Evolutionary conservation across 2,329 filamentous ascomycete genomes (phyloP), one percentile per base, ranked within the genome.

Genomic region (Nemania abortiva): DNA sequence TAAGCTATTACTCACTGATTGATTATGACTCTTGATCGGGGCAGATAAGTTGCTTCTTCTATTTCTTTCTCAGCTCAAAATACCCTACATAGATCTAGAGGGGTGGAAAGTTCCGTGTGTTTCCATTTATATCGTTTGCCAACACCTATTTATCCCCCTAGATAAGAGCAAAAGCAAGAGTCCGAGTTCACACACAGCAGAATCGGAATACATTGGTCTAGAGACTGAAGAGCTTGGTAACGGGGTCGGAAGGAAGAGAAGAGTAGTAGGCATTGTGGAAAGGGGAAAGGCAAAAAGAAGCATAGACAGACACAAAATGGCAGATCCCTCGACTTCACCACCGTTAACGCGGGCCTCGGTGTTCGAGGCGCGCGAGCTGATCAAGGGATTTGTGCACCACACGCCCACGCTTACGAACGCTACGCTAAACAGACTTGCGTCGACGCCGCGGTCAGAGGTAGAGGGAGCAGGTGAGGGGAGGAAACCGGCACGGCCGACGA

Each of bases 401-500:
- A 98, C 95, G 7, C 94, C 95, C 2, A 89, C 97, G 31, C 84
- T 95, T 9, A 97, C 94, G 65, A 94, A 90, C 81, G 85, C 85
- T 22, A 95, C 93, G 0, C 86, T 98, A 68, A 89, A 91, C 74
- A 79, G 77, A 13, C 84, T 98, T 70, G 94, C 94, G 18, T 97
- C 92, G 2, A 90, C 88, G 24, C 88, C 92, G 7, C 34, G 92
- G 22, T 49, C 15, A 1, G 31, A 34, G 9, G 31, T 34, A 11
- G 57, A 6, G 9, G 56, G 6, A n/a, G 39, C 1, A 2, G 47
- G 29, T 0, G 52, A 13, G 73, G 87, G 86, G 6, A 82, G 85
- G 47, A 77, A 78, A n/a, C 86, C 90, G 0, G 88, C 91, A 0
- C 82, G 79, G 3, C 94, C 94, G 0, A 88, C 82, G 58, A 83